Evolutionary conservation across 1,284 basidiomycete genomes (phyloP).

Genomic region (Laetiporus sulphureus): DNA sequence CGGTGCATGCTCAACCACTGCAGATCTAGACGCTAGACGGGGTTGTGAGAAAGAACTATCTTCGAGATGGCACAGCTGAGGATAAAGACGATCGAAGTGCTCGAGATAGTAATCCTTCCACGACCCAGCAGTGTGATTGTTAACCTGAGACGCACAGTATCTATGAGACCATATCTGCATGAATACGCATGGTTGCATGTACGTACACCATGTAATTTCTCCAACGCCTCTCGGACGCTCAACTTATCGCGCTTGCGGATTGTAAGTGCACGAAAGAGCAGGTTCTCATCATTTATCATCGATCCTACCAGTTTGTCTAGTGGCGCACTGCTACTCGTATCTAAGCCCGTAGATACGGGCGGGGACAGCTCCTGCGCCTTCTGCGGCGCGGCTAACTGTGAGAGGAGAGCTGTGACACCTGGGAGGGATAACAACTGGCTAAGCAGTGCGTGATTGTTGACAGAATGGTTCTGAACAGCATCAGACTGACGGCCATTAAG

Average conservation of each 20-base stretch:
- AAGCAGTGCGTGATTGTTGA: no score
- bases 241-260: constrained; percentile 27
- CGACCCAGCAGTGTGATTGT: constrained; percentile 36
- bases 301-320: constrained; percentile 37
- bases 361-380: no score
- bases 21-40: no score
- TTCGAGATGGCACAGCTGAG: background rate
- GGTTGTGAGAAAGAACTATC: no score
- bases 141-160: constrained; percentile 24
- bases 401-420: no score
- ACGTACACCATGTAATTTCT: constrained; percentile 37
- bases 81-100: constrained; percentile 22
- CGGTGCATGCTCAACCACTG: no score
- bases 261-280: constrained; percentile 39
- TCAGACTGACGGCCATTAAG: no score
- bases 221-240: constrained; percentile 34
- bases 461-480: no score
- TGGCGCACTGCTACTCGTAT: no score
- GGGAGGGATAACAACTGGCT: no score
- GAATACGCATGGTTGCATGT: constrained; percentile 32
- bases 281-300: constrained; percentile 41
- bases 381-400: no score
- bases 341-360: no score
- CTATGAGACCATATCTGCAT: constrained; percentile 26
- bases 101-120: constrained; percentile 75